These are phyloP conservation scores for Platanthera guangdongensis DNA, from an alignment of 106 monocot genomes.

Conservation along the genomic window DNA sequence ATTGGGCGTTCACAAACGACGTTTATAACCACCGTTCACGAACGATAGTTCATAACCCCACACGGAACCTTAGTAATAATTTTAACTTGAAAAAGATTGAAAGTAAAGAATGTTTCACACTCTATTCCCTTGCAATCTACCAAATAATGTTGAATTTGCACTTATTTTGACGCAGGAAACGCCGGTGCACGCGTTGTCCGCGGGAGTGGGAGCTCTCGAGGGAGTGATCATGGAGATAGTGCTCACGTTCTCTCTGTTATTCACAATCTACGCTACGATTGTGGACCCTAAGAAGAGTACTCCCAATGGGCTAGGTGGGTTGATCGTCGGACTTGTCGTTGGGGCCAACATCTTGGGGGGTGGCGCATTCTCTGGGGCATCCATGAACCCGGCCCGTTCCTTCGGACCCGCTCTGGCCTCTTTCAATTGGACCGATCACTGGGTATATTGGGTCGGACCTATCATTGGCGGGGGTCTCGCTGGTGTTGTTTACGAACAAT, in stretches of 20 bases:
- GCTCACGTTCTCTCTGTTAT: slow-evolving; percentile 83
- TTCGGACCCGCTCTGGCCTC: slow-evolving; percentile 68
- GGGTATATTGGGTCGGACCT: slow-evolving; percentile 86
- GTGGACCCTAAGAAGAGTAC: slow-evolving; percentile 56
- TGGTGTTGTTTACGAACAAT: slow-evolving; percentile 50
- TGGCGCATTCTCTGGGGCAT: slow-evolving; percentile 69
- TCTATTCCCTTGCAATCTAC: too few relatives aligned
- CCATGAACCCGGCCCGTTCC: slow-evolving; percentile 91
- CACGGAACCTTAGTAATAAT: too few relatives aligned
- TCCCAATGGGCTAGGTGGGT: slow-evolving; percentile 34
- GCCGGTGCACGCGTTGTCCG: slow-evolving; percentile 52
- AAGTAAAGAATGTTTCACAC: too few relatives aligned
- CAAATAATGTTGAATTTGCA: neutral
- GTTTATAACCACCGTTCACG: too few relatives aligned
- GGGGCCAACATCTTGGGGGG: slow-evolving; percentile 74
- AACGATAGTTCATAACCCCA: too few relatives aligned
- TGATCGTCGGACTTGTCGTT: slow-evolving; percentile 63
- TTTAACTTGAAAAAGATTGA: too few relatives aligned
- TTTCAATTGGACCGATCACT: slow-evolving; percentile 64
- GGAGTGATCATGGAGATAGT: slow-evolving; percentile 71
- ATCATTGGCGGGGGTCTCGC: slow-evolving; percentile 56
- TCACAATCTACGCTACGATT: slow-evolving; percentile 67
- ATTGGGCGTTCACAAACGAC: too few relatives aligned
- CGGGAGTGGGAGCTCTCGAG: slow-evolving; percentile 41
- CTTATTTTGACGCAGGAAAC: slow-evolving; percentile 27